phyloP scores from a whole-genome alignment of 306 rosid genomes.

The Rosa persica region DNA sequence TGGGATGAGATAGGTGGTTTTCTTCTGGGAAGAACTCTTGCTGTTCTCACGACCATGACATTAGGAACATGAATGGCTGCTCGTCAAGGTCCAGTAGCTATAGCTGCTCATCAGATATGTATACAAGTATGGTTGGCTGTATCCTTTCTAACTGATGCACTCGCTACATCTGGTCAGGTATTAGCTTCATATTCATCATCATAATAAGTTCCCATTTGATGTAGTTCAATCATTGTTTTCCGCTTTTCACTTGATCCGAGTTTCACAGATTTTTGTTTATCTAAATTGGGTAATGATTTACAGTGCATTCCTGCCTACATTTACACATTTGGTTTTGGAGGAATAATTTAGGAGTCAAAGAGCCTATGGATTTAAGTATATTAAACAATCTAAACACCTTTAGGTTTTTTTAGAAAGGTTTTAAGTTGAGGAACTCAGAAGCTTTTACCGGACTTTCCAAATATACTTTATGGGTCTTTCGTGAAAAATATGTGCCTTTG shows the following conservation, averaged over 20 bases:
- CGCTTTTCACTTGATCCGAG: background rate
- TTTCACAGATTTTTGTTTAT: background rate
- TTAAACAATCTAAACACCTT: background rate
- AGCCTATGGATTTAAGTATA: background rate
- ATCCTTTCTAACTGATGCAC: slow-evolving; percentile 88
- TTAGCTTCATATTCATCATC: slow-evolving; percentile 17
- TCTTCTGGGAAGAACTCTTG: slow-evolving; percentile 89
- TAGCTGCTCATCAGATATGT: slow-evolving; percentile 99
- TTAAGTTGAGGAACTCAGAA: background rate
- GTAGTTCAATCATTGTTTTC: slow-evolving; percentile 18
- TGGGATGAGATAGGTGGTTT: slow-evolving; percentile 71
- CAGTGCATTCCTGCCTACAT: background rate
- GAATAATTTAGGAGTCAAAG: background rate
- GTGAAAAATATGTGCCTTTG: background rate
- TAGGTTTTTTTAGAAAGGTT: background rate
- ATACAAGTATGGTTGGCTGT: slow-evolving; percentile 98
- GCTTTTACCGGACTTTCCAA: background rate
- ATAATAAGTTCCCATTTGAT: background rate
- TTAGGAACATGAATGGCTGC: slow-evolving; percentile 96
- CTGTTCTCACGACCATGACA: slow-evolving; percentile 81
- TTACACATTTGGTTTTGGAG: background rate
- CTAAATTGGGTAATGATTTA: background rate
- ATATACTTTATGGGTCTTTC: background rate
- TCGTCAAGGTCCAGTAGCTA: slow-evolving; percentile 91
- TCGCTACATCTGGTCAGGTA: slow-evolving; percentile 90